Evolutionary conservation across 2,329 filamentous ascomycete species (phyloP).

Genomic region (Penicillium sp.): DNA sequence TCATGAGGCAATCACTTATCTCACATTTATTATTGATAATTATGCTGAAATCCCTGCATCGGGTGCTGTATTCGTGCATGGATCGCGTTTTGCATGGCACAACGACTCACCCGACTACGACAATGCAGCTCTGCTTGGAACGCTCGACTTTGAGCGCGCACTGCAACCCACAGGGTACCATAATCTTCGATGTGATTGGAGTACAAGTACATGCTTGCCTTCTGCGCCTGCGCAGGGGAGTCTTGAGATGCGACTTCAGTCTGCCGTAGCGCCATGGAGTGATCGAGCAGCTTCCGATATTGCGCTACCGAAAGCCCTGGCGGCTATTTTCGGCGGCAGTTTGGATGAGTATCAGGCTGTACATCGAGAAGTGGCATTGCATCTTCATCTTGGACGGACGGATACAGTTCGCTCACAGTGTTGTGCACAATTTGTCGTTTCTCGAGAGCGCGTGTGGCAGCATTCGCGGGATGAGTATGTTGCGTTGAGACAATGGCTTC

Average conservation of each 20-base stretch:
- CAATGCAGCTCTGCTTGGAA: slow-evolving; percentile 41
- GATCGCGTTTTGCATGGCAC: slow-evolving; percentile 46
- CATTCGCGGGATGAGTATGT: slow-evolving; percentile 52
- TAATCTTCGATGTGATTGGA: slow-evolving; percentile 53
- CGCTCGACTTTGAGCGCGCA: slow-evolving; percentile 41
- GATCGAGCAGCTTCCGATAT: slow-evolving; percentile 41
- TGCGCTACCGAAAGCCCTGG: slow-evolving; percentile 36
- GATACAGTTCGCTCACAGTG: slow-evolving; percentile 50
- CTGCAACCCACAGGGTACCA: slow-evolving; percentile 44
- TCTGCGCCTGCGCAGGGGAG: slow-evolving; percentile 40
- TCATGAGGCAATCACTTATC: slow-evolving; percentile 49
- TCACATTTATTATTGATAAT: slow-evolving; percentile 50
- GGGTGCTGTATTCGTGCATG: slow-evolving; percentile 46
- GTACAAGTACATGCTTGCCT: slow-evolving; percentile 41
- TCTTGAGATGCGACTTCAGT: slow-evolving; percentile 41
- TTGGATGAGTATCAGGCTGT: slow-evolving; percentile 32
- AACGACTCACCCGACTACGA: slow-evolving; percentile 47
- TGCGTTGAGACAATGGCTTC: slow-evolving; percentile 54
- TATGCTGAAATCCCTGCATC: slow-evolving; percentile 40
- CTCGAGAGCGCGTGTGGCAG: slow-evolving; percentile 48
- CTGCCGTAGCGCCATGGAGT: slow-evolving; percentile 44
- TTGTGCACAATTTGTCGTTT: slow-evolving; percentile 57
- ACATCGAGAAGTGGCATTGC: slow-evolving; percentile 5
- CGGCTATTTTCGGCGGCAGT: slow-evolving; percentile 36
- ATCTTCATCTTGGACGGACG: slow-evolving; percentile 42